Percentiles rank a stretch among this genome's conserved stretches.
Conservation (phyloP, 2,329 filamentous ascomycete species). For the Xylaria sp. region DNA sequence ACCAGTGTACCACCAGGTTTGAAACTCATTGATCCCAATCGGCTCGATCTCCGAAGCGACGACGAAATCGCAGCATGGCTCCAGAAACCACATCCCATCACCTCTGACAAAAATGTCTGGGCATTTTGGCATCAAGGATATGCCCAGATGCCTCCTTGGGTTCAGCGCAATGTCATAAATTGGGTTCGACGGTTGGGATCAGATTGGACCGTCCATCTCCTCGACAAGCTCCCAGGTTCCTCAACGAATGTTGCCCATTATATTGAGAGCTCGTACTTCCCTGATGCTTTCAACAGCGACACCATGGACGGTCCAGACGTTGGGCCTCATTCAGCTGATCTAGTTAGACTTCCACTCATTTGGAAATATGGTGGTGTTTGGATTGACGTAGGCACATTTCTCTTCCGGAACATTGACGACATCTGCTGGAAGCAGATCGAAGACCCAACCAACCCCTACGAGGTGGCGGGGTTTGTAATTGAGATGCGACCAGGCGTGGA, state of each 20-base stretch:
- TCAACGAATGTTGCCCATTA: constrained; percentile 52
- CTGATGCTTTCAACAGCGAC: constrained; percentile 55
- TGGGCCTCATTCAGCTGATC: constrained; percentile 58
- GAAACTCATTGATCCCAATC: constrained; percentile 39
- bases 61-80: constrained; percentile 49
- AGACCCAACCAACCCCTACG: constrained; percentile 51
- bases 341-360: constrained; percentile 56
- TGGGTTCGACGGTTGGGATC: constrained; percentile 53
- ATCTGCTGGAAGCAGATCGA: constrained; percentile 56
- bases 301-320: constrained; percentile 57
- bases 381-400: constrained; percentile 56
- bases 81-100: constrained; percentile 46
- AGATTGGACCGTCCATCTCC: constrained; percentile 54
- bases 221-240: constrained; percentile 53
- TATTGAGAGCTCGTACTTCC: constrained; percentile 50
- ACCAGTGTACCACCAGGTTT: constrained; percentile 40
- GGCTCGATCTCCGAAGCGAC: constrained; percentile 47
- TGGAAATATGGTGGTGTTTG: constrained; percentile 56
- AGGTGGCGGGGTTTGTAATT: constrained; percentile 48
- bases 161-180: constrained; percentile 51
- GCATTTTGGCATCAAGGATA: constrained; percentile 56
- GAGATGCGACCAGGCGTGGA: constrained; percentile 44
- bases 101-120: constrained; percentile 56
- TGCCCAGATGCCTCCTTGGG: constrained; percentile 49
- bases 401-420: constrained; percentile 54